Evolutionary conservation across 2,329 filamentous ascomycete species (phyloP), one percentile per base, ranked within the genome.

Genomic region (Triangularia setosa): DNA sequence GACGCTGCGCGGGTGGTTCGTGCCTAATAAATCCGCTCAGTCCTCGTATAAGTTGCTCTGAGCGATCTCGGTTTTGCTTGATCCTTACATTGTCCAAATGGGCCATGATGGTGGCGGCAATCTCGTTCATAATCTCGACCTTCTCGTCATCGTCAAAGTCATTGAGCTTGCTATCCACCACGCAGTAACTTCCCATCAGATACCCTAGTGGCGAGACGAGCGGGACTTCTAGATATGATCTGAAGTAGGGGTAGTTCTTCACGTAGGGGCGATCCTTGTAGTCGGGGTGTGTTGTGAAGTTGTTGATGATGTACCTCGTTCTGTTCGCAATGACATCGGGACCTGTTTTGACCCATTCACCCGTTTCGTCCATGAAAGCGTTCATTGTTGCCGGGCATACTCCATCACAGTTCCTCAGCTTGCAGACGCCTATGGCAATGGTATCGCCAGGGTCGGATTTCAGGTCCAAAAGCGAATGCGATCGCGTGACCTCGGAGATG

Each of bases 401-500:
- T n/a, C 74, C 74, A 44, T 69, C 73, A 25, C 64, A 70, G 27
- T 68, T 68, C 24, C 72, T 65, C 48, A 76, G 63, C 60, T 70
- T 71, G 58, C 63, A 67, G 23, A 69, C 71, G 53, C 69, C 70
- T 4, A 73, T 65, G 23, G 62, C 70, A 18, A 72, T 35, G 61
- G 58, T 55, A 54, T 73, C 66, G 56, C 67, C 68, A 1, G 63
- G 63, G 24, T 58, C 63, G 21, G 58, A 58, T 23, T 63, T 60
- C 25, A 66, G 58, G 40, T 23, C 53, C 11, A 80, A 68, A 28
- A 55, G 2, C 4, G 74, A 76, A 18, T 79, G 68, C 1, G 75
- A 73, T 18, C 72, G 71, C 3, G 79, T 81, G 8, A 77, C 75
- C 67, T 81, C 79, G 44, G 77, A 75, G 28, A 80, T 67, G 18